Conservation (phyloP, 2,329 filamentous ascomycete genomes). For the Colletotrichum sp. region DNA sequence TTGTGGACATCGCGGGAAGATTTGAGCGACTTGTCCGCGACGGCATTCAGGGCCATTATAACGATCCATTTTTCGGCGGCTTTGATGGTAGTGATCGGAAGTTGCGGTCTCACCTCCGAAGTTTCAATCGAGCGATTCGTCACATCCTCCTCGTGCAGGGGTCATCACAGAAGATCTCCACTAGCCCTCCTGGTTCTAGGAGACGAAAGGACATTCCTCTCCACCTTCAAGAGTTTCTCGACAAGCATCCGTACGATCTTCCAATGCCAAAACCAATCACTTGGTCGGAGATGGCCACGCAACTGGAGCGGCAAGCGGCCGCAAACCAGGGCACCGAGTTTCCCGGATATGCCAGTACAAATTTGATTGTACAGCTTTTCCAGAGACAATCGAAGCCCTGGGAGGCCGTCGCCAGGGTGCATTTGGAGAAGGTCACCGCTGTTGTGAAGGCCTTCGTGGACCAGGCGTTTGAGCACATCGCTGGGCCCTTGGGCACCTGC, state of each 20-base stretch:
- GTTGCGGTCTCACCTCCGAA: slow-evolving; percentile 33
- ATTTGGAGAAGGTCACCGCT: slow-evolving; percentile 35
- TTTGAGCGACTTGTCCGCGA: slow-evolving; percentile 38
- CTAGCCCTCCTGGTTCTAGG: neutral
- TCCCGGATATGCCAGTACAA: slow-evolving; percentile 39
- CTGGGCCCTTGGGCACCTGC: slow-evolving; percentile 9
- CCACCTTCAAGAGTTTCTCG: slow-evolving; percentile 33
- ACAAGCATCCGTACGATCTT: slow-evolving; percentile 31
- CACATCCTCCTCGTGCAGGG: slow-evolving; percentile 30
- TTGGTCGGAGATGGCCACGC: slow-evolving; percentile 15
- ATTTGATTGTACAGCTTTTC: slow-evolving; percentile 44
- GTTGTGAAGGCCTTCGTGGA: slow-evolving; percentile 41
- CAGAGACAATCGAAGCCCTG: slow-evolving; percentile 41
- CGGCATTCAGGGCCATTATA: slow-evolving; percentile 33
- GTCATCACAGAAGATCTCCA: slow-evolving; percentile 17
- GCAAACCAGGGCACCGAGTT: slow-evolving; percentile 45
- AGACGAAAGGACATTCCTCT: slow-evolving; percentile 19
- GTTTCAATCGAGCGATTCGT: slow-evolving; percentile 35
- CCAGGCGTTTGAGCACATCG: slow-evolving; percentile 29
- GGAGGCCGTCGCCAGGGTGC: slow-evolving; percentile 38
- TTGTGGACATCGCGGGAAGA: slow-evolving; percentile 37
- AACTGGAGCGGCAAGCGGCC: slow-evolving; percentile 37
- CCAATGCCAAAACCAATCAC: slow-evolving; percentile 28
- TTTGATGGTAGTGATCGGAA: slow-evolving; percentile 24
- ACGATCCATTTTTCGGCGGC: slow-evolving; percentile 41